Conservation (phyloP, 352 stramenopile genomes). For the Plasmopara viticola region DNA sequence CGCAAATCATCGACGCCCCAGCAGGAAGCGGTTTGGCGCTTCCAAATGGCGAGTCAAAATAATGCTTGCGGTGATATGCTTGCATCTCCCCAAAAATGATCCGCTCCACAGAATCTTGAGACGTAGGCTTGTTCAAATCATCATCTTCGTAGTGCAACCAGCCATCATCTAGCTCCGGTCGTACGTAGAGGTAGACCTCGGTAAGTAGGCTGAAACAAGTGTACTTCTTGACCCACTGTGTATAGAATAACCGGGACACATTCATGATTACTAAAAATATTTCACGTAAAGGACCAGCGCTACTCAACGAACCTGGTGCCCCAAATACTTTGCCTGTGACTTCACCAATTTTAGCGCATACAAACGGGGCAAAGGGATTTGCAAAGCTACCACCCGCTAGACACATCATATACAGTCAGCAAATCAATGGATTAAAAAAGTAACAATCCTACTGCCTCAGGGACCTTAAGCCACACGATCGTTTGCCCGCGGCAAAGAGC, state of each 20-base stretch:
- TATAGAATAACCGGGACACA: slow-evolving; percentile 1
- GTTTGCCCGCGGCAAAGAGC: slow-evolving; percentile 62
- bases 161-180: slow-evolving; percentile 70
- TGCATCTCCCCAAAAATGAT: slow-evolving; percentile 83
- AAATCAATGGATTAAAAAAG: not conserved
- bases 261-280: not conserved
- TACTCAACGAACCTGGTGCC: slow-evolving; percentile 43
- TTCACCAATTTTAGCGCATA: slow-evolving; percentile 84
- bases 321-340: slow-evolving; percentile 78
- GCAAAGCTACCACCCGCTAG: slow-evolving; percentile 65
- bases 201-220: slow-evolving; percentile 74
- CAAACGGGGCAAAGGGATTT: slow-evolving; percentile 52
- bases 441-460: slow-evolving; percentile 4
- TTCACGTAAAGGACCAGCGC: not conserved
- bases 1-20: slow-evolving; percentile 46
- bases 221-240: slow-evolving; percentile 80
- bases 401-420: slow-evolving; percentile 4
- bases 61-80: slow-evolving; percentile 81
- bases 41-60: slow-evolving; percentile 60
- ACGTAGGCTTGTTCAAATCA: slow-evolving; percentile 60
- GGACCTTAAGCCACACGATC: slow-evolving; percentile 78
- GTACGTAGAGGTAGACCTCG: slow-evolving; percentile 73
- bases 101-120: slow-evolving; percentile 64
- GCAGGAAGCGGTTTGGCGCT: slow-evolving; percentile 37
- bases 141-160: slow-evolving; percentile 81